Evolutionary conservation across 2,329 filamentous ascomycete species (phyloP).

Genomic region (Ilyonectria robusta): DNA sequence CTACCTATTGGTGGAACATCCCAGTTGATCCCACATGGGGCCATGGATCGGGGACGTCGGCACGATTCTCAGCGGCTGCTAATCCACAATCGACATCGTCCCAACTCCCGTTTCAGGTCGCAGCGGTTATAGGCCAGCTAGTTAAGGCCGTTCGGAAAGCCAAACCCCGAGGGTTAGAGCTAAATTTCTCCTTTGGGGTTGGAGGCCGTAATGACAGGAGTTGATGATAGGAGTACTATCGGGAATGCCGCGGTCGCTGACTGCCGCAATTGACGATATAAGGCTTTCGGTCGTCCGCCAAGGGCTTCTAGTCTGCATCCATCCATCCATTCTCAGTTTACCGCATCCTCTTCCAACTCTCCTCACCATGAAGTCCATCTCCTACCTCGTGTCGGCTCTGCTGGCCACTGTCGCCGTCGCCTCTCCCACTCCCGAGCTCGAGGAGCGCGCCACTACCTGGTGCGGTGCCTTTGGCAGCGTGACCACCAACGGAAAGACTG

Average conservation of each 20-base stretch:
- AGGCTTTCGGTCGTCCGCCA: not conserved
- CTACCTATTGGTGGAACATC: conserved; percentile 17
- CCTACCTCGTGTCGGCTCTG: conserved; percentile 45
- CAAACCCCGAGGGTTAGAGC: not conserved
- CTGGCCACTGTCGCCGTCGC: conserved; percentile 49
- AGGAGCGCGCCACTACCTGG: conserved; percentile 52
- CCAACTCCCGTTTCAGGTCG: conserved; percentile 16
- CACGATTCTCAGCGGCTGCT: not conserved
- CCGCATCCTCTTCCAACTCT: not conserved
- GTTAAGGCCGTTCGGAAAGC: not conserved
- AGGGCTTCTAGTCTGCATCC: not conserved
- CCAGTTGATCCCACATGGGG: not conserved
- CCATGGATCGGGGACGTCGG: conserved; percentile 8
- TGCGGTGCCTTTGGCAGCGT: conserved; percentile 58
- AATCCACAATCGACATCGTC: conserved; percentile 7
- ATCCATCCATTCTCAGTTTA: not conserved
- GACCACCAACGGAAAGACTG: conserved; percentile 58
- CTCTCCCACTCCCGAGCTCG: conserved; percentile 48
- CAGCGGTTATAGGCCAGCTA: not conserved
- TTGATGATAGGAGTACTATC: conserved; percentile 9
- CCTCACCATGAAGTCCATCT: conserved; percentile 41
- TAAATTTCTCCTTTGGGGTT: conserved; percentile 3
- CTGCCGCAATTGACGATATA: not conserved
- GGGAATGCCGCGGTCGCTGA: not conserved
- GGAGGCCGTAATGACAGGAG: conserved; percentile 17